Evolutionary conservation across 495 filamentous ascomycete species (phyloP), one percentile per base, ranked within the genome.

Genomic region (Emericellopsis terricola): DNA sequence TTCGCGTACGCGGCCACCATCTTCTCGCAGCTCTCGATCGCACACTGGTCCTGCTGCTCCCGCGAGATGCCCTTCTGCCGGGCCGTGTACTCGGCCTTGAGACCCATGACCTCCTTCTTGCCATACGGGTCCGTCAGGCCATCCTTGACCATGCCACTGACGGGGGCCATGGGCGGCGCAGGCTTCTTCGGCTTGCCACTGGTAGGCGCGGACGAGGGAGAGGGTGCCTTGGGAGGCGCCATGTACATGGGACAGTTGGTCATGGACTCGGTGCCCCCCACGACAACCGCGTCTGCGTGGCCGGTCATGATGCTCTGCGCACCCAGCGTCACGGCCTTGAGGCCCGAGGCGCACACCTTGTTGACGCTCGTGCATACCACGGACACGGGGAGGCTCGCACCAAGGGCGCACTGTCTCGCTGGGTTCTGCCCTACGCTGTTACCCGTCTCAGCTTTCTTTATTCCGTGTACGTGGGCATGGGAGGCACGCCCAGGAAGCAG

Each of bases 201-300:
- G n/a, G n/a, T 80, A 74, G 59, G 92, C 67, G 45, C 89, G 89
- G 57, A 81, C 94, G 60, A 93, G 93, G 50, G 73, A 69, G 31
- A 89, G 89, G 32, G 57, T 71, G 43, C 89, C 79, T 18, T 84
- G 62, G 45, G 62, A 76, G 28, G 72, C 31, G 82, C 81, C 29
- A 93, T 72, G 63, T 97, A 97, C 60, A 94, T 84, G 11, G 89
- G 89, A 30, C 73, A 65, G 61, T 94, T 96, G 40, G 81, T 85
- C 89, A 97, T 97, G 58, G 81, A 89, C 66, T 97, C 89, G 38
- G 86, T 71, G 38, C 89, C 89, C 43, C 87, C 89, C 27, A 81
- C 89, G n/a, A 97, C 77, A 27, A 96, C 73, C 41, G 87, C 70
- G 36, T 81, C 76, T 41, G 89, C 87, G 46, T 78, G 89, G 40